These are phyloP conservation scores for Vaucheria bursata DNA, from an alignment of 352 stramenopile species.

Conservation along the genomic window DNA sequence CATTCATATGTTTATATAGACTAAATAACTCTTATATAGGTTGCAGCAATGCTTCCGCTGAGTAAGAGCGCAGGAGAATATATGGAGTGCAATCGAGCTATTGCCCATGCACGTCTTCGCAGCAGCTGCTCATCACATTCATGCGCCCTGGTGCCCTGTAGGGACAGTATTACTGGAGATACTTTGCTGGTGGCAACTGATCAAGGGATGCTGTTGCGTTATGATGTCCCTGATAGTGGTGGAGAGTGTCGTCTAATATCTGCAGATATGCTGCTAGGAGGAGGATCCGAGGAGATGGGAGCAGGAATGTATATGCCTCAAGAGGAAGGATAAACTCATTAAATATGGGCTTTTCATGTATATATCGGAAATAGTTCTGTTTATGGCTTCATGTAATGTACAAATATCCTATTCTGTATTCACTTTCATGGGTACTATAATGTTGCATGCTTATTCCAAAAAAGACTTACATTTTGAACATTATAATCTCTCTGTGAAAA, in stretches of 20 bases:
- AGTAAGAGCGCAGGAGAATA: constrained; percentile 33
- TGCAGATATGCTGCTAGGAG: constrained; percentile 39
- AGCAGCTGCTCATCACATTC: constrained; percentile 19
- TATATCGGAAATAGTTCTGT: no score
- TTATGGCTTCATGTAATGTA: no score
- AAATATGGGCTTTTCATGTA: no score
- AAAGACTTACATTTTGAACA: no score
- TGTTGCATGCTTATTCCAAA: no score
- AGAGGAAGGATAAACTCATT: no score
- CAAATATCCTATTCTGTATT: no score
- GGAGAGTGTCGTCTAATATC: constrained; percentile 39
- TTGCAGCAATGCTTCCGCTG: constrained; percentile 35
- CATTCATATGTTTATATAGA: constrained; percentile 1
- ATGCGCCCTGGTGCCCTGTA: constrained; percentile 44
- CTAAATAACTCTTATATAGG: background rate
- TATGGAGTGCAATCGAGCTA: constrained; percentile 33
- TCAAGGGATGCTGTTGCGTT: constrained; percentile 46
- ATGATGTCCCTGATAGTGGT: constrained; percentile 25
- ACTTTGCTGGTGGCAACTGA: constrained; percentile 40
- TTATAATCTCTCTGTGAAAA: no score
- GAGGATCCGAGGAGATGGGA: constrained; percentile 36
- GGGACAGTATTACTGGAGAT: constrained; percentile 9
- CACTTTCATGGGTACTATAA: no score
- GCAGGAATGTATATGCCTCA: constrained; percentile 24
- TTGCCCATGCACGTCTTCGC: constrained; percentile 41